Conservation (phyloP, 176 grass and related monocot species). For the Hordeum marinum region DNA sequence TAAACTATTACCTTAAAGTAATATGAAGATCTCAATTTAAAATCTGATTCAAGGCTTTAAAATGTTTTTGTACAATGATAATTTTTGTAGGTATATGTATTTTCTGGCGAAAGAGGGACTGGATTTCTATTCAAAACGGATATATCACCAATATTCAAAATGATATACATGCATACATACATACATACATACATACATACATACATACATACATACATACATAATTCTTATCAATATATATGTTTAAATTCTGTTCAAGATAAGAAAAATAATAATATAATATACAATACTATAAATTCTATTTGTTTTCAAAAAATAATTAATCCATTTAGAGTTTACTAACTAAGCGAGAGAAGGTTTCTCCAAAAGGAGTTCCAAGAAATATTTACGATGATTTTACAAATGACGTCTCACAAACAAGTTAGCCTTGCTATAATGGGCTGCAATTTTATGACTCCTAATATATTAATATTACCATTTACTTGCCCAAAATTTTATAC, state of each 20-base stretch:
- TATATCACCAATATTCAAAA: neutral
- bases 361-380: neutral
- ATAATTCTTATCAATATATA: too few species aligned
- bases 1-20: neutral
- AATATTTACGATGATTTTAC: neutral
- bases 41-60: neutral
- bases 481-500: neutral
- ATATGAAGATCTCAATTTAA: neutral
- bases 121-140: neutral
- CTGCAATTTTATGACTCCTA: neutral
- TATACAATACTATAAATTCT: too few species aligned
- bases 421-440: neutral
- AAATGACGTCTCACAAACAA: neutral
- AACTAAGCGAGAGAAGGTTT: neutral
- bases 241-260: too few species aligned
- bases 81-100: neutral
- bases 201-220: too few species aligned
- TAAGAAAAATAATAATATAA: too few species aligned
- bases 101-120: neutral
- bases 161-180: neutral
- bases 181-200: too few species aligned
- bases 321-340: neutral
- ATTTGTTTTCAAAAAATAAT: neutral
- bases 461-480: neutral
- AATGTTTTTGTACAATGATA: neutral